Conservation (phyloP, 2,329 filamentous ascomycete genomes). For the Pyrenochaeta sp. region DNA sequence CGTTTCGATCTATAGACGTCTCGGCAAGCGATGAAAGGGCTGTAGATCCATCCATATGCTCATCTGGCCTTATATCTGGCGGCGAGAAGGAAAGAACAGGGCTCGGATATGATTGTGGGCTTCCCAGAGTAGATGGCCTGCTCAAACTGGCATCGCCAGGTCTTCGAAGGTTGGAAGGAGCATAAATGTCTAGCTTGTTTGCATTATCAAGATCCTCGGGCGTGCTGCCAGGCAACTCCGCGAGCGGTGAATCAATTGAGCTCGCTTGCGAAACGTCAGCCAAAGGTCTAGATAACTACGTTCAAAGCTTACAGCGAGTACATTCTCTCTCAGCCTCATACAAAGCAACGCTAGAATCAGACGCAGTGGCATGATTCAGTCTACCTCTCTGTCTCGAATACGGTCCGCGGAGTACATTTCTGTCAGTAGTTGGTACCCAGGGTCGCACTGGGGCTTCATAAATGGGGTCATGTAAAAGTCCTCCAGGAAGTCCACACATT, state of each 20-base stretch:
- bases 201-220: slow-evolving; percentile 27
- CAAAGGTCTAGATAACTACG: background rate
- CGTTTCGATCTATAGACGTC: slow-evolving; percentile 23
- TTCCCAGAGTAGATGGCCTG: background rate
- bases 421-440: slow-evolving; percentile 24
- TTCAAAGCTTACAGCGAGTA: slow-evolving; percentile 21
- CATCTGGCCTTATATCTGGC: background rate
- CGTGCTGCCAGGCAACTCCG: slow-evolving; percentile 40
- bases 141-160: background rate
- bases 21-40: slow-evolving; percentile 16
- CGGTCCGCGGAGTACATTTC: slow-evolving; percentile 27
- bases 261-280: slow-evolving; percentile 16
- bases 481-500: slow-evolving; percentile 18
- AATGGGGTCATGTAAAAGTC: slow-evolving; percentile 19
- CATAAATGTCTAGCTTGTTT: slow-evolving; percentile 19
- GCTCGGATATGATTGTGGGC: slow-evolving; percentile 6
- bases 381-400: slow-evolving; percentile 34
- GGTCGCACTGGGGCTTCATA: slow-evolving; percentile 31
- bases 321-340: slow-evolving; percentile 20
- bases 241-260: slow-evolving; percentile 25
- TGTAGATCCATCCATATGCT: slow-evolving; percentile 5
- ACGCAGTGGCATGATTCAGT: slow-evolving; percentile 28
- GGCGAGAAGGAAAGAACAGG: background rate
- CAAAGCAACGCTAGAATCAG: slow-evolving; percentile 30
- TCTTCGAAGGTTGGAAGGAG: slow-evolving; percentile 2